Evolutionary conservation across 176 grass and related monocot species (phyloP).

Genomic region (sorghum (Sorghum bicolor)): DNA sequence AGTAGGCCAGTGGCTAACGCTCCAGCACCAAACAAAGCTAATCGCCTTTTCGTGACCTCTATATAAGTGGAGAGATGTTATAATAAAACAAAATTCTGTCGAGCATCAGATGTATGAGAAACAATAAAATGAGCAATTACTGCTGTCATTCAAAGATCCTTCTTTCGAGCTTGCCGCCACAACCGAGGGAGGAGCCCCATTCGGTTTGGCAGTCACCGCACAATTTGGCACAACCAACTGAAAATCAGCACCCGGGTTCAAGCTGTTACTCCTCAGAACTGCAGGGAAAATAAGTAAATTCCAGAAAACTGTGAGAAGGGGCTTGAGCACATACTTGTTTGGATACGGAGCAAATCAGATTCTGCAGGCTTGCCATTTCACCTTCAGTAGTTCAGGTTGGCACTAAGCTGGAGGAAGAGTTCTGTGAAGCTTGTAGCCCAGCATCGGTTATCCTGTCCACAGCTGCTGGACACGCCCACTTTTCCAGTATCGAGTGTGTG

Average conservation of each 20-base stretch:
- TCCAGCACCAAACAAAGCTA: slow-evolving; percentile 61
- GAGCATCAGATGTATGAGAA: background rate
- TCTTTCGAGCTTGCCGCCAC: slow-evolving; percentile 37
- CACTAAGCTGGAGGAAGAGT: background rate
- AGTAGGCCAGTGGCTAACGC: slow-evolving; percentile 45
- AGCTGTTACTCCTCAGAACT: background rate
- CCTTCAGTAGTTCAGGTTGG: background rate
- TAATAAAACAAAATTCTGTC: background rate
- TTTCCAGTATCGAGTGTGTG: slow-evolving; percentile 18
- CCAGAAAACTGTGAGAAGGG: background rate
- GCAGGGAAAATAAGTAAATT: background rate
- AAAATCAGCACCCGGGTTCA: slow-evolving; percentile 10
- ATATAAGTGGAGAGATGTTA: slow-evolving; percentile 12
- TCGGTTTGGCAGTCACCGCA: slow-evolving; percentile 16
- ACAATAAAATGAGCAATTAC: slow-evolving; percentile 21
- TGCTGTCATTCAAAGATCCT: slow-evolving; percentile 38
- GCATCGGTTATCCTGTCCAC: slow-evolving; percentile 26
- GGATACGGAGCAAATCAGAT: slow-evolving; percentile 48
- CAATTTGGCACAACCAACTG: slow-evolving; percentile 52
- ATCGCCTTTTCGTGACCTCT: slow-evolving; percentile 63
- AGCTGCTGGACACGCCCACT: slow-evolving; percentile 24
- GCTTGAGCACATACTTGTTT: slow-evolving; percentile 47
- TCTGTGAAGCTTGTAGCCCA: background rate
- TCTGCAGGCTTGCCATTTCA: slow-evolving; percentile 64
- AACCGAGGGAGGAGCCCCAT: slow-evolving; percentile 25